Base-by-base conservation (phyloP, 1,139 yeast genomes). In the Debaryomyces fabryi region DNA sequence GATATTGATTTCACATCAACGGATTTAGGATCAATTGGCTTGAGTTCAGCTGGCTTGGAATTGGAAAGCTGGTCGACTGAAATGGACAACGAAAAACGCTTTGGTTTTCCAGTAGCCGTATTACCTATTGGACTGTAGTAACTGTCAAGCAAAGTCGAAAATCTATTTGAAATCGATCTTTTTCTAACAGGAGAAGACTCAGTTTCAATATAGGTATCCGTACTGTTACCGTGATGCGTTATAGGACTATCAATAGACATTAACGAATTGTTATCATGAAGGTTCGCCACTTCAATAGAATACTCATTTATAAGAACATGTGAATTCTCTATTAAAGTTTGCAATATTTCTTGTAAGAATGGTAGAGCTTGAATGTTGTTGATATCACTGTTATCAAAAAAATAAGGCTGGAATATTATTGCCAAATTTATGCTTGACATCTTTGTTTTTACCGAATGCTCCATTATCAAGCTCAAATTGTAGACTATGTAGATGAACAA, bases 371-470 rank as follows among this genome's bases (percentile, higher is more conserved):
- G 20, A 15, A 46, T 37, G 21, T 40, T 46, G 18, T 34, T 15
- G 18, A 46, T 37, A 33, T 48, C 42, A 20, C 44, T 21, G 24
- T 37, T 41, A 6, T 44, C 42, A 20, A 48, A 46, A 9, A 50
- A 21, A 29, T 48, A 48, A 3, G 53, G 53, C 16, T 46, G 50
- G 27, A 50, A 50, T 23, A 50, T 44, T 16, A 50, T 49, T 4
- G 53, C 47, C 21, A 48, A 38, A 15, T 49, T 50, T 7, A 34
- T 20, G 23, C 47, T 46, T 6, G 51, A 40, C 53, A 50, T 50
- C 42, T 46, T 50, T 3, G 53, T 50, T 18, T 30, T 33, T 6
- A 20, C 37, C 8, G 39, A 34, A 39, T 45, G 45, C 5, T n/a
- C 23, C 37, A 44, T 42, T 13, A 50, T 32, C 32, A 27, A 29